Percentiles rank a stretch among this genome's conserved stretches.
Evolutionary conservation across 2,329 filamentous ascomycete genomes (phyloP).

Genomic region (Emergomyces africanus): DNA sequence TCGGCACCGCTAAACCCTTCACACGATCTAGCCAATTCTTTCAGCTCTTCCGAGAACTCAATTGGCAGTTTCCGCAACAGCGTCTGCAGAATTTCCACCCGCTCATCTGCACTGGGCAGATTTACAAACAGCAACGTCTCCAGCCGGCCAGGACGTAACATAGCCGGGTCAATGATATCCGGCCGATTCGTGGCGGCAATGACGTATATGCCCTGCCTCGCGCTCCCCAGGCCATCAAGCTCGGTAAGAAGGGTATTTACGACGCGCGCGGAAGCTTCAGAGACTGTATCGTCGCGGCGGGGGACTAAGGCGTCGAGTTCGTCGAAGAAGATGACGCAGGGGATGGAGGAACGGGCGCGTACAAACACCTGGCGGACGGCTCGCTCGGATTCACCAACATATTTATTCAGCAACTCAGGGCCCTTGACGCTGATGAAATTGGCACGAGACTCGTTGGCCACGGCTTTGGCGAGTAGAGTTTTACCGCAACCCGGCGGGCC

Average conservation of each 20-base stretch:
- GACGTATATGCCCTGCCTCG: constrained; percentile 76
- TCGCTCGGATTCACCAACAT: constrained; percentile 90
- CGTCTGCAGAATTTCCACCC: constrained; percentile 73
- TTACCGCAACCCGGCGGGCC: constrained; percentile 95
- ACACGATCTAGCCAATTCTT: constrained; percentile 58
- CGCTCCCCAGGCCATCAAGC: constrained; percentile 66
- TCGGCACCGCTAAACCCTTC: constrained; percentile 64
- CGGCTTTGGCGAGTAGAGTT: constrained; percentile 88
- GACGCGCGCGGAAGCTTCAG: constrained; percentile 74
- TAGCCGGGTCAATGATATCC: constrained; percentile 92
- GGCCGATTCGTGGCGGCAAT: constrained; percentile 91
- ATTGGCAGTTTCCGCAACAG: constrained; percentile 40
- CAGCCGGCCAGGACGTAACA: constrained; percentile 80
- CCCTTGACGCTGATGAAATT: constrained; percentile 99
- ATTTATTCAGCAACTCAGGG: constrained; percentile 93
- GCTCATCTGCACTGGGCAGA: constrained; percentile 62
- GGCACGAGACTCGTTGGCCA: constrained; percentile 87
- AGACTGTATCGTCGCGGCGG: constrained; percentile 61
- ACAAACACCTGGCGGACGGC: constrained; percentile 86
- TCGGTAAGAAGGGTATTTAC: constrained; percentile 94
- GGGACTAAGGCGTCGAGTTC: constrained; percentile 91
- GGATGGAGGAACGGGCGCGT: constrained; percentile 70
- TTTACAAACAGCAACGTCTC: constrained; percentile 85
- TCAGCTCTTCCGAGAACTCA: constrained; percentile 43
- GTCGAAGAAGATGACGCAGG: constrained; percentile 96